phyloP scores from a whole-genome alignment of 441 rosid species.

The Omphalea diandra region DNA sequence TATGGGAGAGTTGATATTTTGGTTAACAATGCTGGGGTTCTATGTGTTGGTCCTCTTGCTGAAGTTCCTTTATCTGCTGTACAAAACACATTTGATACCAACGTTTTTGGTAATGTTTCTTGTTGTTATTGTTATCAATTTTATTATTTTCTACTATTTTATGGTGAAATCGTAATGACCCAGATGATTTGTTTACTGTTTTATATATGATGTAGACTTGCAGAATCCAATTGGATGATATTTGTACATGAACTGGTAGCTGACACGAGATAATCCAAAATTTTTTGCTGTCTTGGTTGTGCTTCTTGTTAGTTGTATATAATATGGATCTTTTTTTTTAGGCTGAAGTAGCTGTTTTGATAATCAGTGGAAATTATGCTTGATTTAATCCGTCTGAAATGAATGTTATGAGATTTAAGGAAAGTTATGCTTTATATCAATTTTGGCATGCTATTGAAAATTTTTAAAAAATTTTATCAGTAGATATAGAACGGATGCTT shows the following conservation, averaged over 20 bases:
- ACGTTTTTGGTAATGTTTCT: constrained; percentile 59
- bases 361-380: too few relatives aligned
- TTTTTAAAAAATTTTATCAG: too few relatives aligned
- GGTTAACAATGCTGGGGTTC: constrained; percentile 84
- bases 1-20: constrained; percentile 71
- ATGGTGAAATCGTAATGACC: not conserved
- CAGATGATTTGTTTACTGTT: not conserved
- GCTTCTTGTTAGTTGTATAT: too few relatives aligned
- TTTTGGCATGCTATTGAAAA: not conserved
- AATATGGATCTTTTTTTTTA: too few relatives aligned
- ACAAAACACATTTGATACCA: constrained; percentile 63
- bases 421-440: not conserved
- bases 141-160: not conserved
- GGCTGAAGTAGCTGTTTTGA: too few relatives aligned
- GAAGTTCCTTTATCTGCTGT: constrained; percentile 64
- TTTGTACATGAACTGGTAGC: not conserved
- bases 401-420: not conserved
- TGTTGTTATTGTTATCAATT: too few relatives aligned
- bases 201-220: not conserved
- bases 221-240: not conserved
- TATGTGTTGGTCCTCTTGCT: constrained; percentile 77
- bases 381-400: too few relatives aligned
- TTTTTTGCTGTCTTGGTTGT: too few relatives aligned
- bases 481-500: too few relatives aligned
- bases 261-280: not conserved